A percentile compares a stretch with the other conserved stretches of the same genome.
Evolutionary conservation across 345 rosid genomes (phyloP).

Genomic region (Boechera stricta): DNA sequence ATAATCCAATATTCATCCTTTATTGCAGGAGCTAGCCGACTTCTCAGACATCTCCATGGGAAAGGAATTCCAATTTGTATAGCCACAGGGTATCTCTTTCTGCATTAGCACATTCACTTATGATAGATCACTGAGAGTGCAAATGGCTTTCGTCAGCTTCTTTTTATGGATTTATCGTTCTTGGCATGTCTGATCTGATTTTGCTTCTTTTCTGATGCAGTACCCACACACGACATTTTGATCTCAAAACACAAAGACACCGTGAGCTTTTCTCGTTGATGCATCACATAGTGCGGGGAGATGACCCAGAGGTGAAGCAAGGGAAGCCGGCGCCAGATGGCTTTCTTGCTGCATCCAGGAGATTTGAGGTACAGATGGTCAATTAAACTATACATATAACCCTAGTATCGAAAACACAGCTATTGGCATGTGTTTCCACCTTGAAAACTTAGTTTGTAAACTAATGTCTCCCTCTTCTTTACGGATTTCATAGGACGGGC

Average conservation of each 20-base stretch:
- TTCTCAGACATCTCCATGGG: slow-evolving; percentile 79
- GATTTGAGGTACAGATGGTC: slow-evolving; percentile 72
- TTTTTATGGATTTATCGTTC: not conserved
- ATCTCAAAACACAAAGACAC: slow-evolving; percentile 79
- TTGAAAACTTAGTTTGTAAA: not conserved
- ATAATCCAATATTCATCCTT: not conserved
- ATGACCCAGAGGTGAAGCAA: slow-evolving; percentile 92
- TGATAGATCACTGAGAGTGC: slow-evolving; percentile 13
- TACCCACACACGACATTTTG: slow-evolving; percentile 78
- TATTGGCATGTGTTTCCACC: not conserved
- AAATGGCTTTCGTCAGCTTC: slow-evolving; percentile 1
- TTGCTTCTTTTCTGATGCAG: slow-evolving; percentile 44
- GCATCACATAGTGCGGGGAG: slow-evolving; percentile 93
- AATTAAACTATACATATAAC: not conserved
- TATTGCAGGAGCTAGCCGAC: slow-evolving; percentile 71
- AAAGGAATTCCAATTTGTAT: slow-evolving; percentile 76
- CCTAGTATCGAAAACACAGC: not conserved
- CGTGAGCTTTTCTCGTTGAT: slow-evolving; percentile 81
- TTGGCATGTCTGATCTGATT: slow-evolving; percentile 1
- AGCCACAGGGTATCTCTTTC: slow-evolving; percentile 75
- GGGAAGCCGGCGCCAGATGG: slow-evolving; percentile 93
- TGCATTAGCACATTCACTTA: not conserved
- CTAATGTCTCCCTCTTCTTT: slow-evolving; percentile 25
- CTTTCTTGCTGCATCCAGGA: slow-evolving; percentile 86
- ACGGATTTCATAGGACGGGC: slow-evolving; percentile 58